phyloP scores from a whole-genome alignment of 306 rosid genomes.

The Sophora flavescens region DNA sequence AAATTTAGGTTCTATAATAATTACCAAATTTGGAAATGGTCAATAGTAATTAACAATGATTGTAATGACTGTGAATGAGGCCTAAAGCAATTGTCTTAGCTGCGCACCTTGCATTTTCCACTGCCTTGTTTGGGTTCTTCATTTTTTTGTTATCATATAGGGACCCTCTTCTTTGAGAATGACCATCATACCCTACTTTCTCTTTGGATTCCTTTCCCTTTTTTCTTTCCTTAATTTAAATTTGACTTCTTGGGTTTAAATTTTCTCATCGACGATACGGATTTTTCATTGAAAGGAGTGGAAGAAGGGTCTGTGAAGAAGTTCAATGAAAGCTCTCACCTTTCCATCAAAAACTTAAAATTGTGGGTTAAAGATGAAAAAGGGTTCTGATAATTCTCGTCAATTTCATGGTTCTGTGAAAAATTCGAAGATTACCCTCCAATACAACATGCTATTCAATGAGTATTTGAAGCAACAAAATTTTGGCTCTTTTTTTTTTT shows the following conservation, averaged over 20 bases:
- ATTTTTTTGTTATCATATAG: no score
- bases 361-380: slow-evolving; percentile 52
- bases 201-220: neutral
- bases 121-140: no score
- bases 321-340: neutral
- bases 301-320: neutral
- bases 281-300: neutral
- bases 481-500: slow-evolving; percentile 48
- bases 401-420: slow-evolving; percentile 28
- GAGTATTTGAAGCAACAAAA: slow-evolving; percentile 62
- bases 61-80: no score
- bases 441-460: slow-evolving; percentile 44
- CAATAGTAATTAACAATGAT: no score
- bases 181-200: neutral
- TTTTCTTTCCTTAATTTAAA: neutral
- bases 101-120: no score
- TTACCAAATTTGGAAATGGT: no score
- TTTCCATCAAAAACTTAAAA: slow-evolving; percentile 4
- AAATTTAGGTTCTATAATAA: no score
- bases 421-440: slow-evolving; percentile 22
- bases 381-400: slow-evolving; percentile 39
- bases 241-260: neutral
- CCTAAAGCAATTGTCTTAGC: no score
- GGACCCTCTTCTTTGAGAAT: neutral
- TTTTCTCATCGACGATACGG: neutral